Conservation (phyloP, 768 basidiomycete genomes). For the Tubosaeta sp. region DNA sequence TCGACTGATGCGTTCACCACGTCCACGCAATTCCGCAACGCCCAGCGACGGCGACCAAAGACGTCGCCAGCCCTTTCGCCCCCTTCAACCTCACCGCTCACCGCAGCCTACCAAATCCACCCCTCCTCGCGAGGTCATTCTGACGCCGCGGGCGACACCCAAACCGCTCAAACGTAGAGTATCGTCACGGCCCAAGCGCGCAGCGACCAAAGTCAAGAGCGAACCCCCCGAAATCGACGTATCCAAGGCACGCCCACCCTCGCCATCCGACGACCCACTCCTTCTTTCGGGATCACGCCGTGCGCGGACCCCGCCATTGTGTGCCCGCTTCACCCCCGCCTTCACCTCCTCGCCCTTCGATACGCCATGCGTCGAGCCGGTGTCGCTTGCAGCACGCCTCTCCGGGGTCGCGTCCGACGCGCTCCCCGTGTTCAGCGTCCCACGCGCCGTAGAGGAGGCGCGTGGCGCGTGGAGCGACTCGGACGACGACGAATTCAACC, state of each 20-base stretch:
- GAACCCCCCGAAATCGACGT: slow-evolving; percentile 66
- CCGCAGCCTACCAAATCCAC: slow-evolving; percentile 52
- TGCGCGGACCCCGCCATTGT: slow-evolving; percentile 20
- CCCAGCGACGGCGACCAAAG: slow-evolving; percentile 2
- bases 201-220: slow-evolving; percentile 43
- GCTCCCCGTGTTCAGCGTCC: slow-evolving; percentile 18
- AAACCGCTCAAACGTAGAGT: slow-evolving; percentile 39
- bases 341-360: slow-evolving; percentile 32
- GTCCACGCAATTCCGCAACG: slow-evolving; percentile 8
- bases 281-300: slow-evolving; percentile 47
- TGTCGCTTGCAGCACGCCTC: slow-evolving; percentile 22
- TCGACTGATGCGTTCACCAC: slow-evolving; percentile 14
- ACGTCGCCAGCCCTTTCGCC: slow-evolving; percentile 19
- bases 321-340: slow-evolving; percentile 36
- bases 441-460: slow-evolving; percentile 1
- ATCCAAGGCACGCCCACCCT: slow-evolving; percentile 58
- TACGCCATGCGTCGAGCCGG: neutral
- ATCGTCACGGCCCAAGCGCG: slow-evolving; percentile 20
- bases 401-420: slow-evolving; percentile 12
- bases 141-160: slow-evolving; percentile 27
- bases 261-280: slow-evolving; percentile 73
- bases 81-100: slow-evolving; percentile 25
- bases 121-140: slow-evolving; percentile 63
- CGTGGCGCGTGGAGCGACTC: slow-evolving; percentile 25
- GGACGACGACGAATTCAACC: slow-evolving; percentile 30